phyloP scores from a whole-genome alignment of 495 filamentous ascomycete species.

The Tirmania nivea region DNA sequence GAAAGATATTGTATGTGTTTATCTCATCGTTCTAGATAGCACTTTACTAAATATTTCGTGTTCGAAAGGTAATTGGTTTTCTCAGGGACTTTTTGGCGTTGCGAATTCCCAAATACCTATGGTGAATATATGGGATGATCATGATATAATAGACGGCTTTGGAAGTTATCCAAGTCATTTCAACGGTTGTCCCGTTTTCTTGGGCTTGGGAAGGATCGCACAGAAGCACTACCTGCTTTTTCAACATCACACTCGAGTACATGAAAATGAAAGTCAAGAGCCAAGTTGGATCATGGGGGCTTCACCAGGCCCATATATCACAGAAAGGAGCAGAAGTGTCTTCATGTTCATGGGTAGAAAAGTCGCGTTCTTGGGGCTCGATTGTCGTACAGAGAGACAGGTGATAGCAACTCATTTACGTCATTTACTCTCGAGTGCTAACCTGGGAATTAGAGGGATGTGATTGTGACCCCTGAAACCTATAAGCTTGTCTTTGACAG shows the following conservation, averaged over 20 bases:
- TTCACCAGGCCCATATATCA: conserved; percentile 72
- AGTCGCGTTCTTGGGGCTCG: conserved; percentile 64
- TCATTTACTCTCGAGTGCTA: conserved; percentile 7
- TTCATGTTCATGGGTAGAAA: conserved; percentile 65
- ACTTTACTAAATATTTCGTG: conserved; percentile 1
- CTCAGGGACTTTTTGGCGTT: conserved; percentile 78
- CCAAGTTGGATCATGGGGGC: conserved; percentile 77
- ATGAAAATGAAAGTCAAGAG: conserved; percentile 60
- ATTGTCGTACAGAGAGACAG: conserved; percentile 77
- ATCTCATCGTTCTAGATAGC: neutral
- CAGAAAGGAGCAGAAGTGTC: conserved; percentile 57
- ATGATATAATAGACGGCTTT: conserved; percentile 94
- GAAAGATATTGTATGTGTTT: conserved; percentile 44
- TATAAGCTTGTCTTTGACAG: conserved; percentile 72
- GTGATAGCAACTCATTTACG: conserved; percentile 18
- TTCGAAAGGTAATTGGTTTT: conserved; percentile 49
- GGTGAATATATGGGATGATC: conserved; percentile 96
- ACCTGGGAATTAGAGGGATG: conserved; percentile 32
- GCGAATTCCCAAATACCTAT: conserved; percentile 91
- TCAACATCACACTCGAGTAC: conserved; percentile 72
- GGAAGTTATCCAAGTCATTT: conserved; percentile 84
- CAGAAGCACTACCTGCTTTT: conserved; percentile 98
- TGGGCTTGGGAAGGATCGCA: conserved; percentile 67
- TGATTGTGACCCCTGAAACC: conserved; percentile 58
- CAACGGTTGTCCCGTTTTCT: conserved; percentile 79